These are phyloP conservation scores for Xylaria telfairii DNA, from an alignment of 495 filamentous ascomycete genomes.

Conservation along the genomic window DNA sequence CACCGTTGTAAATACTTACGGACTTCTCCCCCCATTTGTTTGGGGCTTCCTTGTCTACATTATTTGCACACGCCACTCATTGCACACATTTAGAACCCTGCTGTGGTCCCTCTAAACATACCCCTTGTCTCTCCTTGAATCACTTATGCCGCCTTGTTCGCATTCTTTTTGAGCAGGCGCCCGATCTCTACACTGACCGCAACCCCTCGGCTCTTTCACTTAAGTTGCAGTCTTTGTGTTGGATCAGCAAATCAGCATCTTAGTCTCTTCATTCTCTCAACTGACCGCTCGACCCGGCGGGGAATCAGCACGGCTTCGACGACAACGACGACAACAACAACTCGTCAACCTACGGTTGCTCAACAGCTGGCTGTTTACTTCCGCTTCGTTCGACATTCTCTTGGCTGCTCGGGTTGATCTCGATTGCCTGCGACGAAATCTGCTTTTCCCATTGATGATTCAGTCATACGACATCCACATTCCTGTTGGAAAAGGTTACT, in stretches of 20 bases:
- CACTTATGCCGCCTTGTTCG: background rate
- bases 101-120: background rate
- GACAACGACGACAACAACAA: background rate
- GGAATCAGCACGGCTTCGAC: background rate
- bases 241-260: background rate
- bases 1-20: background rate
- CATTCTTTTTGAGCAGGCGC: constrained; percentile 3
- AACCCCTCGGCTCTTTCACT: background rate
- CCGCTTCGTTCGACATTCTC: constrained; percentile 28
- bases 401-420: constrained; percentile 38
- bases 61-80: constrained; percentile 21
- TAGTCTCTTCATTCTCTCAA: constrained; percentile 1
- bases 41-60: background rate
- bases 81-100: constrained; percentile 5
- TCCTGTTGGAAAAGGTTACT: constrained; percentile 2
- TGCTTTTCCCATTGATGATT: constrained; percentile 3
- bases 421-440: constrained; percentile 22
- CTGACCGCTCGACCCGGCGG: background rate
- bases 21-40: constrained; percentile 1
- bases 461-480: constrained; percentile 1
- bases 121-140: constrained; percentile 22
- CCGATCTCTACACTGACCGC: constrained; percentile 10
- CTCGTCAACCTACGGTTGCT: constrained; percentile 7
- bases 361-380: constrained; percentile 38
- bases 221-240: background rate